Percentiles rank a stretch among this genome's conserved stretches.
Conservation (phyloP, 1,284 basidiomycete genomes). For the Neotropicomus parvogracilis region DNA sequence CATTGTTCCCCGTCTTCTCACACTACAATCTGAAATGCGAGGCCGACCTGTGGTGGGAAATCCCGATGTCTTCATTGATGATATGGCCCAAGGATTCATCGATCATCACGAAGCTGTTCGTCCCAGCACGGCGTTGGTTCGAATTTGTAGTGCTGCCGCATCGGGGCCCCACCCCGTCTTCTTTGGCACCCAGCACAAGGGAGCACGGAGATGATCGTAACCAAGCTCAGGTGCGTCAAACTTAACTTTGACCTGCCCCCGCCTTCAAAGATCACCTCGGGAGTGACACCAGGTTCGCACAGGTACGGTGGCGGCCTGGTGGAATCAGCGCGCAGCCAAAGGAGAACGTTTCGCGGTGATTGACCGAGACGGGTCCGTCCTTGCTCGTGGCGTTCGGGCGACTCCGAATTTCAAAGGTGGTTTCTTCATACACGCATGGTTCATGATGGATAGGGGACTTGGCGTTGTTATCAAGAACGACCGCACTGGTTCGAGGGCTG, state of each 20-base stretch:
- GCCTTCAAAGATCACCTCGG: not conserved
- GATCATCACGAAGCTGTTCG: slow-evolving; percentile 14
- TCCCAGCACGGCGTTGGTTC: not conserved
- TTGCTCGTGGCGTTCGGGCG: not conserved
- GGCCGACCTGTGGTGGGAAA: not conserved
- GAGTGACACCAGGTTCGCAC: not conserved
- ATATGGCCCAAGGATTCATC: not conserved
- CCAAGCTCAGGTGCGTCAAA: slow-evolving; percentile 7
- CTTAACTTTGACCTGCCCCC: not conserved
- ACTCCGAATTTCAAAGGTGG: not conserved
- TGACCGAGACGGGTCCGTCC: not conserved
- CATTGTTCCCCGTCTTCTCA: not conserved
- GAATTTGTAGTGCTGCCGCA: not conserved
- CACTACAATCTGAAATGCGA: not conserved
- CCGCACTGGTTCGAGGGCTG: not conserved
- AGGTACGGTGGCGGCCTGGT: not conserved
- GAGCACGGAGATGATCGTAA: slow-evolving; percentile 1
- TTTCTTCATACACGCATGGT: not conserved
- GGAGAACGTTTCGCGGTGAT: not conserved
- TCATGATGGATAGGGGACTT: not conserved
- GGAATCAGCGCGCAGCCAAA: not conserved
- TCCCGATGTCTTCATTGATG: not conserved
- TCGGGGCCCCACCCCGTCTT: not conserved
- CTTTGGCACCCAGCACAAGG: not conserved
- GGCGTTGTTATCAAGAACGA: not conserved